Evolutionary conservation across 2,329 filamentous ascomycete genomes (phyloP), one percentile per base, ranked within the genome.

Genomic region (Phyllosticta paracitricarpa): DNA sequence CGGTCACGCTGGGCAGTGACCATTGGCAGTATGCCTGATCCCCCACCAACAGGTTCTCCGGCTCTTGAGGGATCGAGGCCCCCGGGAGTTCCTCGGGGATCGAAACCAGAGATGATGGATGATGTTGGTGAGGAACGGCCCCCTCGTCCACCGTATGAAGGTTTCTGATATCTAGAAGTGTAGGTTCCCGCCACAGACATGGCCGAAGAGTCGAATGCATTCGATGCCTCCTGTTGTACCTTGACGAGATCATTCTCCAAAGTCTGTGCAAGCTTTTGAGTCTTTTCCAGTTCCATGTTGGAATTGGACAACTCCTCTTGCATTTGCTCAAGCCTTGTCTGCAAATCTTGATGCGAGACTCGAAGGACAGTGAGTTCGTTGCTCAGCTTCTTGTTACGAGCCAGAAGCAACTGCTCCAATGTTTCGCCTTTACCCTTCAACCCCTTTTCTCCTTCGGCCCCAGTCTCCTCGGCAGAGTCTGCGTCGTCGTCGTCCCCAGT

Each of bases 41-140:
- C 89, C 59, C 89, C 83, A 33, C 88, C 89, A 61, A 87, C 81
- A 8, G 86, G 80, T 64, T 86, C 83, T 54, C 91, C 89, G 2
- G 80, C 64, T 85, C 83, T 55, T 91, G 88, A 2, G 81, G 82
- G 33, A 84, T 81, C 25, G 87, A 76, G 6, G 82, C 77, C 51
- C 86, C 84, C 66, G 87, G 56, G 68, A 67, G 7, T 66, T 62
- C 57, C 70, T 68, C 25, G 64, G 51, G 26, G 64, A 62, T 96
- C 89, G 70, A 97, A 91, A n/a, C 94, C 94, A 63, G 92, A 97
- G 68, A 99, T 97, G 68, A 99, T 97, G 22, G 93, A 97, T 3
- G 93, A 97, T 0, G 94, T 97, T 0, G 94, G 95, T 2, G 94
- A 97, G 17, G 88, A 84, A 51, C 87, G 84, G 30, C 88, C 84